A percentile compares a stretch with the other conserved stretches of the same genome.
Conservation (phyloP, 2,329 filamentous ascomycete species). For the Dendrostoma leiphaemia region DNA sequence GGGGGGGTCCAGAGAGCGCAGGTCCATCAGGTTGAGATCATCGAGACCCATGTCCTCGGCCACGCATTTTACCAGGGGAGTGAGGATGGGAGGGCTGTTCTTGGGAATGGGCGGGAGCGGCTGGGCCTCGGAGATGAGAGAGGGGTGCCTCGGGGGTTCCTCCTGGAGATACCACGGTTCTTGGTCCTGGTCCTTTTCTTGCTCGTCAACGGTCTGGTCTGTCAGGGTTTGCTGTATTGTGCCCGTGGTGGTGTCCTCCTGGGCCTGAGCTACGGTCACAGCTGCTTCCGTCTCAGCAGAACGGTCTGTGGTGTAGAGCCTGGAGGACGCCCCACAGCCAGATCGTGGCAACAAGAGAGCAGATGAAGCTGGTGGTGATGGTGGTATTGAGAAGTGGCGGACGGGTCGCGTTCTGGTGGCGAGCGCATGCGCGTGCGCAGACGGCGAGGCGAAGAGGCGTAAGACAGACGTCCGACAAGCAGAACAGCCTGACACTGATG, state of each 20-base stretch:
- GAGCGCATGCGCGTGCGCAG: background rate
- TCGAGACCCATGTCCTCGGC: slow-evolving; percentile 86
- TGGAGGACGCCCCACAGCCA: background rate
- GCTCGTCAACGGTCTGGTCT: too few relatives aligned
- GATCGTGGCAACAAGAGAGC: background rate
- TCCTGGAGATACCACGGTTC: slow-evolving; percentile 81
- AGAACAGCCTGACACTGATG: slow-evolving; percentile 28
- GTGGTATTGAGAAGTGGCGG: background rate
- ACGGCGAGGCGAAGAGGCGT: slow-evolving; percentile 24
- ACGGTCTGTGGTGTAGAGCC: slow-evolving; percentile 9
- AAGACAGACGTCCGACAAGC: slow-evolving; percentile 27
- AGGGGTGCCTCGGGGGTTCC: slow-evolving; percentile 53
- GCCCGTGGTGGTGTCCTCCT: too few relatives aligned
- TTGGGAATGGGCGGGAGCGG: slow-evolving; percentile 57
- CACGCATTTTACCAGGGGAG: slow-evolving; percentile 71
- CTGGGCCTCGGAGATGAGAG: slow-evolving; percentile 43
- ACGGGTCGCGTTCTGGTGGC: slow-evolving; percentile 13
- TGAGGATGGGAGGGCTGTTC: slow-evolving; percentile 68
- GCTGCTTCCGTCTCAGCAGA: background rate
- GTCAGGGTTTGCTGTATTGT: too few relatives aligned
- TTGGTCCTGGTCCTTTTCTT: slow-evolving; percentile 21
- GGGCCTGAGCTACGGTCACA: background rate
- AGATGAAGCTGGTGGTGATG: background rate
- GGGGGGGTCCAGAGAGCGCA: slow-evolving; percentile 80
- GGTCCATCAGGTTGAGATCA: slow-evolving; percentile 74